A percentile compares a stretch with the other conserved stretches of the same genome.
phyloP scores from a whole-genome alignment of 306 rosid species.

The Cicer cuneatum region DNA sequence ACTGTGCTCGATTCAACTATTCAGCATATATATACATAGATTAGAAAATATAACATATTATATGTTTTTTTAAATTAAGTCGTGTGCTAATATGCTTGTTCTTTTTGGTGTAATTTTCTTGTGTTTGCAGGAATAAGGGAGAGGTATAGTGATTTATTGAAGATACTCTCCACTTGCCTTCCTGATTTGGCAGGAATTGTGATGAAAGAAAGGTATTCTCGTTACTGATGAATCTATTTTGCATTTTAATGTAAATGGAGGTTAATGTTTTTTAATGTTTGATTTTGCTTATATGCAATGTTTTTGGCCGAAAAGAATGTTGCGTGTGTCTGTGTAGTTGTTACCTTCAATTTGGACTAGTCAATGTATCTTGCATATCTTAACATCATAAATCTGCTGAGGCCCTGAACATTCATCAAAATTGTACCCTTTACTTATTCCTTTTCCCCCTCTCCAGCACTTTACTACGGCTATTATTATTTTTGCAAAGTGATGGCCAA shows the following conservation, averaged over 20 bases:
- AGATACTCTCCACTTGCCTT: slow-evolving; percentile 60
- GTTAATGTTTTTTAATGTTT: slow-evolving; percentile 1
- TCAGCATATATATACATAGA: not conserved
- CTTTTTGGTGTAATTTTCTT: slow-evolving; percentile 23
- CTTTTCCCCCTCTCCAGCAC: not conserved
- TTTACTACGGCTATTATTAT: not conserved
- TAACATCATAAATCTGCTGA: slow-evolving; percentile 8
- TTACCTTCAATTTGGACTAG: slow-evolving; percentile 11
- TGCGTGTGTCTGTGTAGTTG: not conserved
- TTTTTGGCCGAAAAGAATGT: not conserved
- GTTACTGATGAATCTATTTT: slow-evolving; percentile 20
- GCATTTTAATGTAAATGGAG: slow-evolving; percentile 4
- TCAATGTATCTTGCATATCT: slow-evolving; percentile 19
- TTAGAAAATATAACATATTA: not conserved
- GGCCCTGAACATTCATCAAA: slow-evolving; percentile 2
- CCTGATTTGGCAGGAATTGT: slow-evolving; percentile 55
- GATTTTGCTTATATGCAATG: not conserved
- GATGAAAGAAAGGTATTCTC: slow-evolving; percentile 72
- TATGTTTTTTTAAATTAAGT: not conserved
- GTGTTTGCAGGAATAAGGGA: slow-evolving; percentile 66
- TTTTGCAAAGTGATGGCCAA: not conserved
- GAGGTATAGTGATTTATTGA: slow-evolving; percentile 66
- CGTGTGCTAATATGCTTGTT: not conserved
- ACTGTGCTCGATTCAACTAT: not conserved
- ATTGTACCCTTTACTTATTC: not conserved